Evolutionary conservation across 208 protist species (phyloP).

Genomic region (Trypanosoma avium): DNA sequence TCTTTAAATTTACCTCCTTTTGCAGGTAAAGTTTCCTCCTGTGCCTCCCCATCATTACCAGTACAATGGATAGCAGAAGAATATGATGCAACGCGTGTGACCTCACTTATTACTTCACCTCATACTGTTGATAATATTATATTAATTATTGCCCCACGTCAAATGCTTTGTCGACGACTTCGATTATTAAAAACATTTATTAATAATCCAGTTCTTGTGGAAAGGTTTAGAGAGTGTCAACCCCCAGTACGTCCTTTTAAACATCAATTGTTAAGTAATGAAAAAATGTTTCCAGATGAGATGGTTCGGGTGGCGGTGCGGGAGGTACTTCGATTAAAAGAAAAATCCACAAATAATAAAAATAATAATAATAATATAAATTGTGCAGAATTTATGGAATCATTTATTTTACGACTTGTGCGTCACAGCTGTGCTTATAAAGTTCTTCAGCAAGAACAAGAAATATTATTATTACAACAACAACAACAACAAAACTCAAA

Average conservation of each 20-base stretch:
- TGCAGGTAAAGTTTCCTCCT: slow-evolving; percentile 45
- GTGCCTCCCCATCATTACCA: slow-evolving; percentile 42
- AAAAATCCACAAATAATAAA: too few relatives aligned
- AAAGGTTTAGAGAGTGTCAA: slow-evolving; percentile 35
- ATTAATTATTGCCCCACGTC: slow-evolving; percentile 59
- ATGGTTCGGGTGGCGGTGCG: slow-evolving; percentile 42
- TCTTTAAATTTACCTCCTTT: slow-evolving; percentile 21
- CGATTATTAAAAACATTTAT: slow-evolving; percentile 56
- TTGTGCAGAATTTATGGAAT: slow-evolving; percentile 46
- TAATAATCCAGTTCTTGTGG: slow-evolving; percentile 52
- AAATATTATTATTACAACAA: not conserved
- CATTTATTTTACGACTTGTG: slow-evolving; percentile 41
- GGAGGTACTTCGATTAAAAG: slow-evolving; percentile 43
- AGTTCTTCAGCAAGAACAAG: not conserved
- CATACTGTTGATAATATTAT: slow-evolving; percentile 67
- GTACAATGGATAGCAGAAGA: slow-evolving; percentile 78
- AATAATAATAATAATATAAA: slow-evolving; percentile 22
- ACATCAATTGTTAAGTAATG: slow-evolving; percentile 29
- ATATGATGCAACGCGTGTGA: slow-evolving; percentile 33
- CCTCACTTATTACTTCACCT: slow-evolving; percentile 32
- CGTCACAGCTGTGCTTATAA: slow-evolving; percentile 30
- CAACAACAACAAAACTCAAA: too few relatives aligned
- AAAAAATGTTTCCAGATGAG: slow-evolving; percentile 39
- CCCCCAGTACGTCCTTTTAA: slow-evolving; percentile 48
- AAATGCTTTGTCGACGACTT: slow-evolving; percentile 53